Percentiles rank a stretch among this genome's conserved stretches.
phyloP scores from a whole-genome alignment of 345 rosid genomes.

The Eutrema yunnanense region DNA sequence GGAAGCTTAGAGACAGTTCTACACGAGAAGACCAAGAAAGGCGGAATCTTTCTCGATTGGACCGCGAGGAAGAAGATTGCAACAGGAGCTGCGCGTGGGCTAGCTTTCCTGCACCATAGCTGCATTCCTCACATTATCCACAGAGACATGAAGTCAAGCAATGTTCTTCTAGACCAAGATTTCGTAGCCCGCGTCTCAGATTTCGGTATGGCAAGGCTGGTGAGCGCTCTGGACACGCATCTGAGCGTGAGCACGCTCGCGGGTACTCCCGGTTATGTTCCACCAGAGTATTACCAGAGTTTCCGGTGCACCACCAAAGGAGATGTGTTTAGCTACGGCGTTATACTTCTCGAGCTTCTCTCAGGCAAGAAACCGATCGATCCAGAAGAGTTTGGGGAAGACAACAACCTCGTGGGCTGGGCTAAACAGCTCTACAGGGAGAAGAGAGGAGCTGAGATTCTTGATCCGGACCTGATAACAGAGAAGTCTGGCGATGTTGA shows the following conservation, averaged over 20 bases:
- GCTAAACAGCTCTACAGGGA: slow-evolving; percentile 75
- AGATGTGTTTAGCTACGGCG: slow-evolving; percentile 92
- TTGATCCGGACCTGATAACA: slow-evolving; percentile 61
- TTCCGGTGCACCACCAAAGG: slow-evolving; percentile 79
- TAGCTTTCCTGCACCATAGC: slow-evolving; percentile 87
- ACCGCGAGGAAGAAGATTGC: slow-evolving; percentile 74
- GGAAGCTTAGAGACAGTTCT: slow-evolving; percentile 93
- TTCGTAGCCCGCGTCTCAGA: slow-evolving; percentile 83
- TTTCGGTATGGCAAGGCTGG: slow-evolving; percentile 94
- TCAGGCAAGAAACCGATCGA: slow-evolving; percentile 88
- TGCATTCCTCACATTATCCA: slow-evolving; percentile 90
- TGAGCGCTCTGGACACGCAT: slow-evolving; percentile 86
- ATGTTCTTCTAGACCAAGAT: slow-evolving; percentile 81
- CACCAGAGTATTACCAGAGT: slow-evolving; percentile 96
- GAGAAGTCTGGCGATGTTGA: slow-evolving; percentile 65
- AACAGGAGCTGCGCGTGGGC: slow-evolving; percentile 80
- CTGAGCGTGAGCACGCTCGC: slow-evolving; percentile 92
- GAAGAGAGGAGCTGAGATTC: slow-evolving; percentile 54
- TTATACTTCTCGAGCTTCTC: slow-evolving; percentile 78
- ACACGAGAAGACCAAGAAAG: slow-evolving; percentile 47
- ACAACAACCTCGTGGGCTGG: slow-evolving; percentile 97
- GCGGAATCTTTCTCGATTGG: slow-evolving; percentile 69
- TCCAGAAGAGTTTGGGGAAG: slow-evolving; percentile 78
- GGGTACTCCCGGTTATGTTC: slow-evolving; percentile 94
- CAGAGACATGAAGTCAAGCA: slow-evolving; percentile 98